Conservation (phyloP, 495 filamentous ascomycete genomes). For the Tuber borchii region DNA sequence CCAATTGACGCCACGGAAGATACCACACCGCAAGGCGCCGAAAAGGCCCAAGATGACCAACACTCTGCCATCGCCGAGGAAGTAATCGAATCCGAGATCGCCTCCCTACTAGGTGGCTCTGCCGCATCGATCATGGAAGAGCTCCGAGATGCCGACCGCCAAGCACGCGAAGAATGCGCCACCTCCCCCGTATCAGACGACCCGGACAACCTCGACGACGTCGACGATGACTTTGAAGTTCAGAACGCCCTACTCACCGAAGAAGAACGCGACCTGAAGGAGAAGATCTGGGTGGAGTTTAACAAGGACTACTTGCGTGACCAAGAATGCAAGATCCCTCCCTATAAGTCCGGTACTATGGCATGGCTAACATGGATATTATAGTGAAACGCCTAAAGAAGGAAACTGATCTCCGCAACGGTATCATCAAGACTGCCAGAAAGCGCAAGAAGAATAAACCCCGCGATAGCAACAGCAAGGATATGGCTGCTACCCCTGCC, state of each 20-base stretch:
- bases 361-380: constrained; percentile 43
- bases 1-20: constrained; percentile 6
- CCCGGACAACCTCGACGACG: constrained; percentile 51
- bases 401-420: constrained; percentile 52
- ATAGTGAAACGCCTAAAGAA: constrained; percentile 50
- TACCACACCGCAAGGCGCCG: constrained; percentile 9
- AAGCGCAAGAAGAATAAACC: constrained; percentile 51
- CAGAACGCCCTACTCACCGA: constrained; percentile 63
- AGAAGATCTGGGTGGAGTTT: constrained; percentile 84
- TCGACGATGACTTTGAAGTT: constrained; percentile 81
- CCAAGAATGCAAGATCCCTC: constrained; percentile 62
- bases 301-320: constrained; percentile 84
- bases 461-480: constrained; percentile 55
- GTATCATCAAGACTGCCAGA: constrained; percentile 50
- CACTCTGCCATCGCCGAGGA: constrained; percentile 35
- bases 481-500: constrained; percentile 54
- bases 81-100: constrained; percentile 38
- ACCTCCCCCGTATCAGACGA: constrained; percentile 28
- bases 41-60: constrained; percentile 33
- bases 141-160: constrained; percentile 27
- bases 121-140: constrained; percentile 27
- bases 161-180: constrained; percentile 23
- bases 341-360: background rate
- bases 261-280: constrained; percentile 68
- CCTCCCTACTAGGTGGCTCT: constrained; percentile 30